Conservation (phyloP, 2,329 filamentous ascomycete genomes). For the Botryotinia narcissicola region DNA sequence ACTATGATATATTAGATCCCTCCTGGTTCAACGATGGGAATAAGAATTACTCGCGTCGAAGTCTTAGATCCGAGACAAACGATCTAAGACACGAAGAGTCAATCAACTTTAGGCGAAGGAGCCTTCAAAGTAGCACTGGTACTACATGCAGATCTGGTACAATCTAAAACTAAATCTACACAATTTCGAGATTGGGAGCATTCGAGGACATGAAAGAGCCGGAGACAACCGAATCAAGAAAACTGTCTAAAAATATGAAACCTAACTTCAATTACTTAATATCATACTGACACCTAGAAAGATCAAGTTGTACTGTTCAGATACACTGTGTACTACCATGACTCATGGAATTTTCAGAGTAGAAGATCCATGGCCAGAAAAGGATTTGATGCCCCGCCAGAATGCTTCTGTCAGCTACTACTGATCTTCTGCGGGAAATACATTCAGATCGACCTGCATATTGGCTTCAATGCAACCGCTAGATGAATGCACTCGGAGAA, state of each 20-base stretch:
- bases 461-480: background rate
- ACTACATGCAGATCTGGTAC: constrained; percentile 9
- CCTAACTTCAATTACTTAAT: background rate
- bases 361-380: background rate
- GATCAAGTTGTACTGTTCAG: background rate
- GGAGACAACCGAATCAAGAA: background rate
- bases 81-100: constrained; percentile 12
- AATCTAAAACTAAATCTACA: background rate
- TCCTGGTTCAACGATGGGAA: background rate
- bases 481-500: background rate
- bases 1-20: background rate
- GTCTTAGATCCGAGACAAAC: constrained; percentile 16
- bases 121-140: background rate
- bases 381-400: too few relatives aligned
- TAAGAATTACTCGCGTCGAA: background rate
- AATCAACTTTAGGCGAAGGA: constrained; percentile 1
- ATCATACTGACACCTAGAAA: background rate
- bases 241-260: background rate
- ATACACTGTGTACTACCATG: background rate
- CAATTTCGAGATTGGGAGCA: background rate
- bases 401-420: background rate
- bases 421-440: background rate
- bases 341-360: background rate
- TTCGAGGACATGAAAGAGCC: background rate
- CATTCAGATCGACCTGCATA: background rate